Conservation (phyloP, 257 asterid species). For the Solanum peruvianum region DNA sequence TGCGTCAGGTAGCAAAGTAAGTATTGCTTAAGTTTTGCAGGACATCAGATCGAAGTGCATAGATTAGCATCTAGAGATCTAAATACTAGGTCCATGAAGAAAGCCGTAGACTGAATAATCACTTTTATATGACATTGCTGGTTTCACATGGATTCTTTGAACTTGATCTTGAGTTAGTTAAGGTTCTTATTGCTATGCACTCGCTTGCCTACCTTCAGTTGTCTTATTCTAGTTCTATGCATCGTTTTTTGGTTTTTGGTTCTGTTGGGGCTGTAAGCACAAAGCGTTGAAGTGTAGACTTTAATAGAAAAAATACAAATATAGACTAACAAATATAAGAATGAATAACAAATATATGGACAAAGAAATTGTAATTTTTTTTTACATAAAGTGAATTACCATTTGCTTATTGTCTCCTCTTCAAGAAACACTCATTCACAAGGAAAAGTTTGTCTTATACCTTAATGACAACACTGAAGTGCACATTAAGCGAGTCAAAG, state of each 20-base stretch:
- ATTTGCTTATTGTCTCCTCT: not conserved
- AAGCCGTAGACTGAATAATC: not conserved
- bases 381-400: not conserved
- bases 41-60: not conserved
- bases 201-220: not conserved
- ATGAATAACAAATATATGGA: not conserved
- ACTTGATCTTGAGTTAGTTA: not conserved
- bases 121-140: not conserved
- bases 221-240: not conserved
- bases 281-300: not conserved
- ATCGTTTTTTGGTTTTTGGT: not conserved
- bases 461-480: not conserved
- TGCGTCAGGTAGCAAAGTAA: constrained; percentile 97
- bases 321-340: not conserved
- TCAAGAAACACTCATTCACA: not conserved
- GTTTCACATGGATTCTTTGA: not conserved
- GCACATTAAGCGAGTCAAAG: not conserved
- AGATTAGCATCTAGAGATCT: not conserved
- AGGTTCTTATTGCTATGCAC: not conserved
- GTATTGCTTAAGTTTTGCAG: constrained; percentile 9
- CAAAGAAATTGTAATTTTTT: not conserved
- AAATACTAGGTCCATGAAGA: not conserved
- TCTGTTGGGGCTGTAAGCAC: not conserved
- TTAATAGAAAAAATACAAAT: too few species aligned
- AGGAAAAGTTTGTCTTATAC: not conserved